Evolutionary conservation across 179 eudicot genomes (phyloP), one percentile per base, ranked within the genome.

Genomic region (Patellifolia procumbens): DNA sequence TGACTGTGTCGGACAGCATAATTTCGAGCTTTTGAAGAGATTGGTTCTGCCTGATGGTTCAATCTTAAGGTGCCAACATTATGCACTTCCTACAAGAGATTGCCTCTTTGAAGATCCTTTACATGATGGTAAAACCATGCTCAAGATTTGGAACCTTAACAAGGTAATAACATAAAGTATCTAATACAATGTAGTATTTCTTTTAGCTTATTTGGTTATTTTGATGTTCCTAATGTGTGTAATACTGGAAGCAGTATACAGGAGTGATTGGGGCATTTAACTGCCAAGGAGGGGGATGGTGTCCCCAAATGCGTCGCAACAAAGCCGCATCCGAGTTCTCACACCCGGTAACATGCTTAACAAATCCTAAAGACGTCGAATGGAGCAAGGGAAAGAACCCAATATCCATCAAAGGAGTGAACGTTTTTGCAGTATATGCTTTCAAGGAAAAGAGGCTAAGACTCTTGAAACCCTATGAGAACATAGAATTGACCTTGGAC

Each of bases 271-370:
- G 97, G 32, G 91, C 89, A 12, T 92, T 92, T 78, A 90, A 92
- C 34, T 92, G 97, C 81, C 94, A 90, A 79, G 94, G 97, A 11
- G 97, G 94, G 49, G 98, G 98, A 35, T 94, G 98, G 98, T 61
- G 81, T 71, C 88, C 88, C 0, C 89, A 90, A 61, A 51, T 78
- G 37, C 85, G 97, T 46, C 82, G 88, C 55, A 92, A 87, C 81
- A 81, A 87, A 48, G 83, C 92, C 76, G 72, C 70, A 74, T 89
- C 98, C 0, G 90, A 92, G 69, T 87, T 79, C 87, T 97, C 6
- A 85, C 83, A 60, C 52, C 60, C 6, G 76, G 92, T 55, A 80
- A 22, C 82, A 15, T 77, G 90, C 62, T 60, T 6, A 22, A 68
- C 83, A 32, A 67, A 85, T 17, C 92, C 98, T 1, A 81, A 68